Evolutionary conservation across 495 filamentous ascomycete species (phyloP), one percentile per base, ranked within the genome.

Genomic region (Tuber indicum): DNA sequence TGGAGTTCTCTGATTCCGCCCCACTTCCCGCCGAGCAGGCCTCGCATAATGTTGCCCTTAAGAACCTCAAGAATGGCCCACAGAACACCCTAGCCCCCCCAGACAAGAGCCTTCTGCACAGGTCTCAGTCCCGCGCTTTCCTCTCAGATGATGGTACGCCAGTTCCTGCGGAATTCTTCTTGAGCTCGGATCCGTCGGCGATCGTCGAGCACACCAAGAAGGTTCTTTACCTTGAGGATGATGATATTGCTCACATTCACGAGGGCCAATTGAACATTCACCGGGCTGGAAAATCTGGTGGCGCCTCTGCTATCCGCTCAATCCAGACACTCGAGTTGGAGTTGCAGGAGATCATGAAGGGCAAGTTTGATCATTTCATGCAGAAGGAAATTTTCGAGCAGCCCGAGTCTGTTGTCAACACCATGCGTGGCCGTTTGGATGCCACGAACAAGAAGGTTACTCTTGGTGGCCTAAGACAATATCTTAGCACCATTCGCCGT

Each of bases 351-450:
- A 99, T 99, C 85, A 99, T 99, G 96, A 99, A 98, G 90, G 96
- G 96, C 84, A 96, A 95, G 83, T 99, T 98, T 86, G 96, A 99
- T 84, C 96, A 99, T 86, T 99, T 98, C 88, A 99, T 99, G 96
- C 96, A 99, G 85, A 99, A 99, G 88, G 96, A 99, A 85, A 99
- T 99, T 83, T 99, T 98, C 85, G 96, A 99, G 87, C 96, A 99
- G 87, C 96, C 96, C 76, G 96, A 99, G 86, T 99, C 96, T 8
- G 93, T 99, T 76, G 91, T 99, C 86, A 99, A 99, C 88, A 98
- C 96, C 69, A 99, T 99, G 96, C 92, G 96, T 90, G 96, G 96
- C 85, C 96, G 96, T 86, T 87, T 99, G 79, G 96, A 99, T 84
- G 89, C 92, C 73, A 91, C 89, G 75, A 95, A 98, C 87, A 96